phyloP scores from a whole-genome alignment of 116 monocot species.

The Trichopus zeylanicus region DNA sequence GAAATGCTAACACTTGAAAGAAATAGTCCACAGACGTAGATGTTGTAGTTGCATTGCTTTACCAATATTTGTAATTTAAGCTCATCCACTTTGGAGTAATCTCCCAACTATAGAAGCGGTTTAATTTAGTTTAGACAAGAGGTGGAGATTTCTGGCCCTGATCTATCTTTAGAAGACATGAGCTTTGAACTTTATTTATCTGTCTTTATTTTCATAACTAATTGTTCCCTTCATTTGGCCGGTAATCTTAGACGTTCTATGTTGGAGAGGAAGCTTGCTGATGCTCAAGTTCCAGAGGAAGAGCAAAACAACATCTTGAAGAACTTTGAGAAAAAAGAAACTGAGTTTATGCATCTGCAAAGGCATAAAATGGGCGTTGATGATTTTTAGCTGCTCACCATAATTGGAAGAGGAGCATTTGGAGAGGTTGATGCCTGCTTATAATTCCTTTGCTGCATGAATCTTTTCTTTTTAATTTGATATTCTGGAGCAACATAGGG shows the following conservation, averaged over 20 bases:
- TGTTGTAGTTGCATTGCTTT: too few species aligned
- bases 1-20: too few species aligned
- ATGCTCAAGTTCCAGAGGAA: slow-evolving; percentile 94
- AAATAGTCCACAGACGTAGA: too few species aligned
- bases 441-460: neutral
- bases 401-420: slow-evolving; percentile 97
- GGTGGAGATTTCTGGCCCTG: too few species aligned
- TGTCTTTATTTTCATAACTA: neutral
- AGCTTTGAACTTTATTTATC: too few species aligned
- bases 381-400: slow-evolving; percentile 94
- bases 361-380: slow-evolving; percentile 98
- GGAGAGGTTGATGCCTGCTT: slow-evolving; percentile 22
- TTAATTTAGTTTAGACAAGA: too few species aligned
- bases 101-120: too few species aligned
- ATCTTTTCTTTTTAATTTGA: too few species aligned
- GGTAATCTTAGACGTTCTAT: slow-evolving; percentile 55
- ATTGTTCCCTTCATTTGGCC: neutral
- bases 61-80: too few species aligned
- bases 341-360: slow-evolving; percentile 94
- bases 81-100: too few species aligned
- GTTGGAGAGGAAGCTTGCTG: slow-evolving; percentile 94
- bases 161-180: too few species aligned
- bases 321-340: slow-evolving; percentile 95
- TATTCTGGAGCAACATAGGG: neutral
- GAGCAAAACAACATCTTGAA: slow-evolving; percentile 88